Evolutionary conservation across 2,329 filamentous ascomycete species (phyloP), one percentile per base, ranked within the genome.

Genomic region (Sarocladiaceae sp.): DNA sequence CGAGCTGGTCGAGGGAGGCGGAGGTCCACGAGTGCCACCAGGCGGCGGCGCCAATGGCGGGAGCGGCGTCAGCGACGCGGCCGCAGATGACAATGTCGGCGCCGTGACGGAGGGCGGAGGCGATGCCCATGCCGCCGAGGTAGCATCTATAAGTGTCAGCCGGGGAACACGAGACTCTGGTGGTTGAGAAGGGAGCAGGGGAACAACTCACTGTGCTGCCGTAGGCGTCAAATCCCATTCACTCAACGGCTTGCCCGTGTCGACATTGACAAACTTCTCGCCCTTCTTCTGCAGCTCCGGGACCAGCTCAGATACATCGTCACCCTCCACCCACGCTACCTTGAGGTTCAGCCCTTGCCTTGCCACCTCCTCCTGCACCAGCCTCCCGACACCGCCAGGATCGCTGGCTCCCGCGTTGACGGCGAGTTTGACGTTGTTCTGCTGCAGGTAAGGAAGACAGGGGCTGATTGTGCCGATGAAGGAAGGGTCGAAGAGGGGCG

Each of bases 1-100:
- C 74, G 6, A 79, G 62, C 24, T 58, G 49, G 45, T 76, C 64
- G 37, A 68, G 72, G 31, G 70, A 61, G 0, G 58, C 63, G 12
- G 68, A 63, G 1, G 51, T 49, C 75, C 74, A 79, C 3, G 60
- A 57, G 48, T 76, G 65, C 74, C 74, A 78, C 58, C 64, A 78
- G 58, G 67, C 68, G 1, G 74, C 73, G 1, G 72, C 72, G 0
- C 69, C 74, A 35, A 78, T 74, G 0, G 75, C 72, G 0, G 69
- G 70, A 1, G 64, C 67, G 0, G 71, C 70, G 45, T 72, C 69
- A 1, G 67, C 62, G 1, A 70, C 69, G 13, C 69, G 62, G 2
- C 69, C 69, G 47, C 67, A 72, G 12, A 73, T 62, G 39, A 73
- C 57, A 16, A 73, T 50, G 18, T 46, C 45, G 26, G 34, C 37